Evolutionary conservation across 495 filamentous ascomycete genomes (phyloP), one percentile per base, ranked within the genome.

Genomic region (Hypomontagnella submonticulosa): DNA sequence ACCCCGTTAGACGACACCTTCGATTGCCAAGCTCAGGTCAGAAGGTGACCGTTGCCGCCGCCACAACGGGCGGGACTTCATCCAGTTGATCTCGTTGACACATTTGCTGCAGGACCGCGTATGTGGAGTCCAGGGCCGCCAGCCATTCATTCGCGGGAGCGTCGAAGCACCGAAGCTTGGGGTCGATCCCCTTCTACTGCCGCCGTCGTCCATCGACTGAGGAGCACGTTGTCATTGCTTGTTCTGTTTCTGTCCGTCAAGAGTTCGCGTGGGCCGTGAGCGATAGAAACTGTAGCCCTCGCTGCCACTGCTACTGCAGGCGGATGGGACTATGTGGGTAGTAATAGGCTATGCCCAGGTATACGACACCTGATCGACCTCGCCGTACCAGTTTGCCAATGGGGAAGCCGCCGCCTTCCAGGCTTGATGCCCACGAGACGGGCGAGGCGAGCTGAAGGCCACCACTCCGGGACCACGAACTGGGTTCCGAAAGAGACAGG

Each of bases 241-340:
- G 18, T 2, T 37, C 15, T n/a, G n/a, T 11, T 55, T 43, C 50
- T 11, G 27, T 51, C 43, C 37, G 40, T 56, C 44, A 56, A 52
- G 63, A 61, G n/a, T 37, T 51, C 42, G 63, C 63, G 63, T 50
- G 51, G 53, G 56, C 43, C 51, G 46, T 56, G 57, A 66, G 27
- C 32, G 27, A 56, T 0, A 12, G 46, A 57, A n/a, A 34, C 11
- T 20, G 51, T 30, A 15, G 20, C 18, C 37, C 16, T 33, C 13
- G 43, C 34, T 61, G 63, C 44, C 50, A 56, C 42, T 42, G 63
- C 44, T 56, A 56, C 42, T 42, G 36, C 41, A 38, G 48, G 33
- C 61, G 63, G 46, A 47, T 62, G 52, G 48, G 53, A 67, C 57
- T 32, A 32, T 42, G 44, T 62, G 57, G 52, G 64, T 67, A 62